Evolutionary conservation across 495 filamentous ascomycete species (phyloP).

Genomic region (Margaritispora aquatica): DNA sequence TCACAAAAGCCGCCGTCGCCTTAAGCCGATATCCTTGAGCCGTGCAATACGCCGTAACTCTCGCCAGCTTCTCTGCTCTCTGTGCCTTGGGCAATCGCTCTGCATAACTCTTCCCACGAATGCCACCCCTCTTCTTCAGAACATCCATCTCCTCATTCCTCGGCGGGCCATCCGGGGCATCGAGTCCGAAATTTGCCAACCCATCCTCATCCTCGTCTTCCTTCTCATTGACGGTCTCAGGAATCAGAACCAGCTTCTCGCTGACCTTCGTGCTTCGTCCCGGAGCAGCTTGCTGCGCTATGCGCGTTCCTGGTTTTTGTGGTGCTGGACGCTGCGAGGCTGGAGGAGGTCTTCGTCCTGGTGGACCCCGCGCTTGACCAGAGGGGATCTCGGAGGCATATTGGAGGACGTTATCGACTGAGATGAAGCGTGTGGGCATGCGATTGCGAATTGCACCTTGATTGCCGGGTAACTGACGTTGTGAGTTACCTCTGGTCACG

Average conservation of each 20-base stretch:
- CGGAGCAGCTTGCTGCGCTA: constrained; percentile 70
- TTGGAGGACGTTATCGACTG: constrained; percentile 92
- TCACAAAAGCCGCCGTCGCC: constrained; percentile 78
- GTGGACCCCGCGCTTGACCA: constrained; percentile 76
- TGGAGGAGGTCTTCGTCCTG: constrained; percentile 48
- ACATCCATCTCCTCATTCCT: constrained; percentile 71
- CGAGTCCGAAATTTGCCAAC: constrained; percentile 35
- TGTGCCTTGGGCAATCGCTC: constrained; percentile 88
- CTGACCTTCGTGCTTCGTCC: constrained; percentile 85
- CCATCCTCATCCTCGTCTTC: constrained; percentile 50
- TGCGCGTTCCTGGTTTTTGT: constrained; percentile 35
- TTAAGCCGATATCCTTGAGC: constrained; percentile 89
- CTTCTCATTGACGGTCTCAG: constrained; percentile 67
- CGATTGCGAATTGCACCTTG: constrained; percentile 20
- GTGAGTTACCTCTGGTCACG: constrained; percentile 9
- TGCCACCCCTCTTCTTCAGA: constrained; percentile 49
- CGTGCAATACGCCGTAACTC: constrained; percentile 94
- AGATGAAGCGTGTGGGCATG: constrained; percentile 72
- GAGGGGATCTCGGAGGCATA: constrained; percentile 94
- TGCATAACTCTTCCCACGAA: constrained; percentile 83
- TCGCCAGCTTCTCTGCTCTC: constrained; percentile 77
- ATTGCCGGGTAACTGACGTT: constrained; percentile 17
- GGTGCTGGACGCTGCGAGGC: constrained; percentile 33
- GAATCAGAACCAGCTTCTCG: constrained; percentile 92
- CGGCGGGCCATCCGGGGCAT: constrained; percentile 62